Base-by-base conservation (phyloP, 441 rosid species). In the Monsonia emarginata region DNA sequence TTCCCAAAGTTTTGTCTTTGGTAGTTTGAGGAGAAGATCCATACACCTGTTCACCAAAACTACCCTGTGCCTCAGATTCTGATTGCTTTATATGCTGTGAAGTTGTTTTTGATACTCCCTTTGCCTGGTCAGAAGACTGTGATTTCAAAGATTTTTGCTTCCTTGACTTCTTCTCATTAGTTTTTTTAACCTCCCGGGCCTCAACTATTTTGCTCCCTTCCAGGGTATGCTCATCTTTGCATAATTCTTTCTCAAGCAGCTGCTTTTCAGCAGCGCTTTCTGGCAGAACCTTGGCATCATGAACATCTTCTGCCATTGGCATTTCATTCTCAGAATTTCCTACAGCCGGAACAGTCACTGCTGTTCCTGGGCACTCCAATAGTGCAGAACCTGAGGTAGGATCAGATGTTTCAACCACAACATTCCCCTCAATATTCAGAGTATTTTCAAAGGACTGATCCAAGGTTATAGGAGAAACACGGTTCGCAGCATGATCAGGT, bases 91-190 rank as follows among this genome's bases (percentile, higher is more conserved):
- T 48, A 52, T 71, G 88, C 78, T 72, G 84, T 61, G 46, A 62
- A 31, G 80, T 31, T 36, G 80, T 70, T 75, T 76, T 86, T 18
- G 80, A 58, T 65, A 69, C 67, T 57, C 74, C 88, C 81, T 90
- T 88, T 27, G 73, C 81, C 69, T 74, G 82, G 56, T 88, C 95
- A 75, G 86, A 69, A 36, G 86, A 66, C 73, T 76, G 86, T 25
- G 72, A 74, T 82, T 85, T 89, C 4, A 75, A 67, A 76, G 86
- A 75, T 65, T 91, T 91, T 70, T 88, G 96, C 79, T 86, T 91
- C 75, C 85, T 87, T 24, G 96, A 79, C 81, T 88, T 91, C 87
- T 91, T 95, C 70, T 85, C 97, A 19, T 88, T 80, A 63, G 84
- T 68, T 73, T 88, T 95, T 65, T 80, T 85, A 21, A 69, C 81